Evolutionary conservation across 805 yeast species (phyloP).

Genomic region (Candida krabiensis): DNA sequence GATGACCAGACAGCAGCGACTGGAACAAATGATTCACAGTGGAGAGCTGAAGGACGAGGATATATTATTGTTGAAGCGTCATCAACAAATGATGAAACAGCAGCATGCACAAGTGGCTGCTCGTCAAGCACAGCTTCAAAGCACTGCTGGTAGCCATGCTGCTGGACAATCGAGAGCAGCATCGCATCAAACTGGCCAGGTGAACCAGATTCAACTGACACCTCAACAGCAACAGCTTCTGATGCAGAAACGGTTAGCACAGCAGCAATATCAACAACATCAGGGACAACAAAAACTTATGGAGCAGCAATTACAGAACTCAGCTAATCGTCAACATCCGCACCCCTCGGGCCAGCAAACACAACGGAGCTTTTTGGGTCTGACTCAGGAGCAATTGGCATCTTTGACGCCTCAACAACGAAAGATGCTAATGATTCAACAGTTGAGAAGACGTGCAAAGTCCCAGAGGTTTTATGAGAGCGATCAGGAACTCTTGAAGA

Average conservation of each 20-base stretch:
- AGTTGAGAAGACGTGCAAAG: slow-evolving; percentile 43
- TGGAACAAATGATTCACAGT: slow-evolving; percentile 31
- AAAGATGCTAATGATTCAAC: slow-evolving; percentile 41
- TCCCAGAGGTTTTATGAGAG: slow-evolving; percentile 66
- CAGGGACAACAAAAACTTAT: slow-evolving; percentile 24
- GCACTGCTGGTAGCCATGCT: slow-evolving; percentile 3
- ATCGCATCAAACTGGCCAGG: slow-evolving; percentile 10
- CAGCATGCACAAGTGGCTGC: slow-evolving; percentile 26
- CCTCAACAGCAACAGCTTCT: slow-evolving; percentile 19
- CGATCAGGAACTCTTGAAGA: slow-evolving; percentile 68
- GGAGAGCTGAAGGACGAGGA: slow-evolving; percentile 34
- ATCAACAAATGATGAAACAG: slow-evolving; percentile 32
- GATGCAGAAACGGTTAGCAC: slow-evolving; percentile 10
- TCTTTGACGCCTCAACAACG: slow-evolving; percentile 41
- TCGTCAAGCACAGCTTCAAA: slow-evolving; percentile 18
- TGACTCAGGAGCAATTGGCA: slow-evolving; percentile 31
- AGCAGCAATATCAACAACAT: slow-evolving; percentile 22
- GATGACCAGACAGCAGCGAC: slow-evolving; percentile 33
- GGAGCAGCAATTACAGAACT: slow-evolving; percentile 23
- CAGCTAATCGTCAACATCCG: slow-evolving; percentile 20
- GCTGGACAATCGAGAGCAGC: slow-evolving; percentile 4
- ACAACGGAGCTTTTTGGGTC: slow-evolving; percentile 25
- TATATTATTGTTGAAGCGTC: slow-evolving; percentile 31
- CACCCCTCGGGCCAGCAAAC: slow-evolving; percentile 22
- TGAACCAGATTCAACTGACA: slow-evolving; percentile 21